A percentile compares a stretch with the other conserved stretches of the same genome.
phyloP scores from a whole-genome alignment of 2,329 filamentous ascomycete genomes.

The Aspergillus carbonarius region DNA sequence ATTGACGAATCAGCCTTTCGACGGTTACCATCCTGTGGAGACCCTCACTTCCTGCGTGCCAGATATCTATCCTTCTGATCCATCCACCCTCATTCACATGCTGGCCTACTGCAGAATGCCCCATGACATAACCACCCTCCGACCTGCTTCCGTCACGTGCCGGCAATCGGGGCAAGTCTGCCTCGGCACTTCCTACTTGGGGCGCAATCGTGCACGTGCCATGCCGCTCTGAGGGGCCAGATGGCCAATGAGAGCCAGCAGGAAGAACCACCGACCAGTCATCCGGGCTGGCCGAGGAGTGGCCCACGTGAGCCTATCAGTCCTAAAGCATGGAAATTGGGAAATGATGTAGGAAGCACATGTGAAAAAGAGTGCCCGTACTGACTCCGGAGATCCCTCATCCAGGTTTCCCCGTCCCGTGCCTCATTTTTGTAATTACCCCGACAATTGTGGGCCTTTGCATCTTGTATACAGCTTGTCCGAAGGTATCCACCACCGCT shows the following conservation, averaged over 20 bases:
- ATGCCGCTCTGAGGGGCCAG: background rate
- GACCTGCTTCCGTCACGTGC: background rate
- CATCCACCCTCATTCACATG: background rate
- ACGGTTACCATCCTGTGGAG: too few species aligned
- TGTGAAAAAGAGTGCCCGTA: background rate
- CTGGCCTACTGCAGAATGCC: background rate
- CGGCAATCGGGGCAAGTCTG: background rate
- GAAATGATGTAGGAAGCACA: background rate
- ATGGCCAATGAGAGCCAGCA: background rate
- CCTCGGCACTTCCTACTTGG: background rate
- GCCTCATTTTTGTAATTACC: background rate
- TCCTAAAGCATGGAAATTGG: background rate
- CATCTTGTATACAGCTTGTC: background rate
- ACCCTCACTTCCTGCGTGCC: too few species aligned
- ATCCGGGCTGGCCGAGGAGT: conserved; percentile 4
- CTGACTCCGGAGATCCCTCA: background rate
- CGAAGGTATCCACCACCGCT: background rate
- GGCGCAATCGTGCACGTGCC: background rate
- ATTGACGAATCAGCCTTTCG: too few species aligned
- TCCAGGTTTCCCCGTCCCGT: background rate
- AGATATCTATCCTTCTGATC: too few species aligned
- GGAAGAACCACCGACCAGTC: background rate
- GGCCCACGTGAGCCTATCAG: background rate
- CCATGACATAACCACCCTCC: background rate
- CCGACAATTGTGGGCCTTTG: background rate